These are phyloP conservation scores for Colletotrichum destructivum DNA, from an alignment of 2,329 filamentous ascomycete genomes.

Conservation along the genomic window DNA sequence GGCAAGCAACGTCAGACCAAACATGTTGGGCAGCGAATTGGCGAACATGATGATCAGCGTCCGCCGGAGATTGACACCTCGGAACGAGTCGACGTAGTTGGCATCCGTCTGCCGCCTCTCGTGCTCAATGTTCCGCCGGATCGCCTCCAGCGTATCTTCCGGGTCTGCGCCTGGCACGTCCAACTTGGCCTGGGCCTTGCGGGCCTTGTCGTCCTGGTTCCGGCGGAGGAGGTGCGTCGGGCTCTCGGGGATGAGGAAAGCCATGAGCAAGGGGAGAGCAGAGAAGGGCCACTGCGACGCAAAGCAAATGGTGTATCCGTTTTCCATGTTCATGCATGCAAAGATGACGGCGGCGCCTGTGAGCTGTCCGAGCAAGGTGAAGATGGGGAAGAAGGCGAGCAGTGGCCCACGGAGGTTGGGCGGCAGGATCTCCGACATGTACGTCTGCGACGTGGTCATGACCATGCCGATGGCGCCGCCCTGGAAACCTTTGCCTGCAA, in stretches of 20 bases:
- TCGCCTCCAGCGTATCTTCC: constrained; percentile 57
- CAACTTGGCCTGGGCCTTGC: constrained; percentile 64
- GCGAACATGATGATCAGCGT: constrained; percentile 60
- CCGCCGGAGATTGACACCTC: constrained; percentile 57
- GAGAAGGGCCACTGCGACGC: constrained; percentile 62
- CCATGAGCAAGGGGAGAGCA: constrained; percentile 57
- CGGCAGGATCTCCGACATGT: constrained; percentile 66
- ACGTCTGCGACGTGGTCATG: constrained; percentile 60
- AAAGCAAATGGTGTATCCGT: constrained; percentile 58
- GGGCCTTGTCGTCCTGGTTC: constrained; percentile 55
- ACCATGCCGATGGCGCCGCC: constrained; percentile 62
- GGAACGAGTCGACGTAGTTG: constrained; percentile 62
- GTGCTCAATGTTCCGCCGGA: constrained; percentile 65
- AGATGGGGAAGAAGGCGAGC: constrained; percentile 64
- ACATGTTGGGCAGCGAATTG: constrained; percentile 59
- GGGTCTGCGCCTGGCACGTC: constrained; percentile 57
- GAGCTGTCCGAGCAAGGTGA: constrained; percentile 64
- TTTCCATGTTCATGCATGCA: constrained; percentile 47
- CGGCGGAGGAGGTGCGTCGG: constrained; percentile 65
- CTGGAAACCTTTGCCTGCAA: constrained; percentile 62
- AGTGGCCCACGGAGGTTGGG: constrained; percentile 61
- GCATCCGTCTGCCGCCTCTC: constrained; percentile 49
- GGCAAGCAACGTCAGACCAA: constrained; percentile 61
- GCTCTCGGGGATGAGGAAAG: constrained; percentile 65
- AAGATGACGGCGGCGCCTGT: constrained; percentile 61